Percentiles rank a stretch among this genome's conserved stretches.
These are phyloP conservation scores for Solanum corneliomulleri DNA, from an alignment of 257 asterid species.

Conservation along the genomic window DNA sequence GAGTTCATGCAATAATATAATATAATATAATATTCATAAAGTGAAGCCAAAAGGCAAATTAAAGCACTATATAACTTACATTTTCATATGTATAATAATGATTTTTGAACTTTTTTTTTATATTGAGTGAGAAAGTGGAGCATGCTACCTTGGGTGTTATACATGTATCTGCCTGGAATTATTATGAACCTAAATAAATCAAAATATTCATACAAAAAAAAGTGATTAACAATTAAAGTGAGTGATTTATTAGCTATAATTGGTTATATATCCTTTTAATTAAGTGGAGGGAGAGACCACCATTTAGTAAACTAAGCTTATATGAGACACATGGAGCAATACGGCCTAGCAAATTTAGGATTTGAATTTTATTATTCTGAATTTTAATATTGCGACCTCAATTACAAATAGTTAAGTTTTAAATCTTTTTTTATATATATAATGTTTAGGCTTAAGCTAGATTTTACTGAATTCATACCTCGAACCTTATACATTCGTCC, in stretches of 20 bases:
- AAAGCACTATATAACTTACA: background rate
- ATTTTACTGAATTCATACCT: background rate
- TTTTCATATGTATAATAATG: constrained; percentile 1
- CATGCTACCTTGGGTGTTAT: constrained; percentile 6
- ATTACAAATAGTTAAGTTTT: background rate
- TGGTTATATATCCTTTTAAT: background rate
- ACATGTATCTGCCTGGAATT: background rate
- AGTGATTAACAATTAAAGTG: constrained; percentile 7
- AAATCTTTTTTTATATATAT: background rate
- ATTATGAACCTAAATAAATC: background rate
- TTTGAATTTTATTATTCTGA: background rate
- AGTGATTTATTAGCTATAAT: background rate
- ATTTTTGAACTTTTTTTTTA: no score
- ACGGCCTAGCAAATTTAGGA: background rate
- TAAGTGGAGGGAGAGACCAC: background rate
- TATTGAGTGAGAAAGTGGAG: constrained; percentile 42
- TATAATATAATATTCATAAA: background rate
- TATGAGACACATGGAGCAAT: background rate
- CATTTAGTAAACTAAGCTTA: background rate
- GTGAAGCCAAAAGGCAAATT: constrained; percentile 7
- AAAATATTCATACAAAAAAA: constrained; percentile 11
- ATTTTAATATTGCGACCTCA: background rate
- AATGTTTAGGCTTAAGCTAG: background rate
- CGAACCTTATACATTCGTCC: background rate
- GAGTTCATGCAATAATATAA: constrained; percentile 1